These are phyloP conservation scores for Aspergillus alliaceus DNA, from an alignment of 2,329 filamentous ascomycete genomes.

Conservation along the genomic window DNA sequence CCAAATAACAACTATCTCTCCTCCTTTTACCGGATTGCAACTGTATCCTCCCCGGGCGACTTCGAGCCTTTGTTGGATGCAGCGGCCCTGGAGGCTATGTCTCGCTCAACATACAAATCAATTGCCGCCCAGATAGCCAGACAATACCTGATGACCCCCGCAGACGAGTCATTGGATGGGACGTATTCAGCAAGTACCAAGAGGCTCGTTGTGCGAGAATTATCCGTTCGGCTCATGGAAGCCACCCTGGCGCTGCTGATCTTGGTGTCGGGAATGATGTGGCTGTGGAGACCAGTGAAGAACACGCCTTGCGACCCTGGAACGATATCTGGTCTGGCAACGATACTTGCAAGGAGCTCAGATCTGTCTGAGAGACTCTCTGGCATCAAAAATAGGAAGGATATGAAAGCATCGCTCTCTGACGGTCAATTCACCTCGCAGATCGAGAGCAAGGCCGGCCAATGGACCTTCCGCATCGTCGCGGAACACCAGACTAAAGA, in stretches of 20 bases:
- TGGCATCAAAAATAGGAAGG: neutral
- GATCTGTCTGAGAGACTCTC: neutral
- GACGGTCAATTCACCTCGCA: neutral
- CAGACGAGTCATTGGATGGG: neutral
- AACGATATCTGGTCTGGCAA: slow-evolving; percentile 7
- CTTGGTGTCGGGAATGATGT: slow-evolving; percentile 1
- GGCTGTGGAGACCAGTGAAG: neutral
- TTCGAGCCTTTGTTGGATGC: neutral
- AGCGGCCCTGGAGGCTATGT: neutral
- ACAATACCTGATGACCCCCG: neutral
- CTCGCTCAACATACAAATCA: neutral
- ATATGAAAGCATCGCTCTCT: neutral
- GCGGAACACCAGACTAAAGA: neutral
- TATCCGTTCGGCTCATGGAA: slow-evolving; percentile 9
- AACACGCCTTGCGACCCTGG: slow-evolving; percentile 9
- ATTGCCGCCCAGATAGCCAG: slow-evolving; percentile 5
- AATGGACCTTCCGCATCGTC: slow-evolving; percentile 1
- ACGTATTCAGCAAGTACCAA: neutral
- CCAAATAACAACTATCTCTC: slow-evolving; percentile 2
- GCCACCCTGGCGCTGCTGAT: neutral
- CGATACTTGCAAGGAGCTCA: slow-evolving; percentile 1
- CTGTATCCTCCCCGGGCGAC: neutral
- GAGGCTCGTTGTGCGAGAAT: slow-evolving; percentile 4
- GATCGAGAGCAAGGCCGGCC: neutral
- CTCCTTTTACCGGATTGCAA: slow-evolving; percentile 4